Evolutionary conservation across 2,329 filamentous ascomycete genomes (phyloP), one percentile per base, ranked within the genome.

Genomic region (Phaeomoniella chlamydospora): DNA sequence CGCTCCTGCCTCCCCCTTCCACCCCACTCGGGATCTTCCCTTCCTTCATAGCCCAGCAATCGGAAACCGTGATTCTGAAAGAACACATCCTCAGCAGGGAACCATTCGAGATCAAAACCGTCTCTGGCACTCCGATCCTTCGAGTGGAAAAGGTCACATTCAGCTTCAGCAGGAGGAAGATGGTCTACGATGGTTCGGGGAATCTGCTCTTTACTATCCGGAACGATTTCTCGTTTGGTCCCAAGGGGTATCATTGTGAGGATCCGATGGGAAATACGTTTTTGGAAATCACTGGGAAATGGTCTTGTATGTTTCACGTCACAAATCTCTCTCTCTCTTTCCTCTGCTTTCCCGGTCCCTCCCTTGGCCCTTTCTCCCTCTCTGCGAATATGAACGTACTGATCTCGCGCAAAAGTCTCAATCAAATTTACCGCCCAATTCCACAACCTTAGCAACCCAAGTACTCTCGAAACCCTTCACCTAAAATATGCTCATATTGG

Each of bases 401-500:
- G 31, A 11, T 33, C 35, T 26, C 22, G 10, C 30, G 11, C 31
- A 19, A 33, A 43, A 38, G 22, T 40, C 10, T 14, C 33, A 14
- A 50, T 48, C 15, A 48, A 50, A 33, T 48, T 48, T n/a, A 46
- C 39, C 5, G 46, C 49, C 6, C 68, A 63, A 0, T 80, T 81
- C 49, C 67, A 57, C n/a, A 70, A 69, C 13, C 45, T 51, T 0
- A 44, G 52, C 10, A 57, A 58, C 15, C n/a, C n/a, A n/a, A 66
- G 65, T 33, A 53, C 56, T 18, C 43, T 51, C 1, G 59, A 70
- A 39, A 56, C 59, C 4, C 55, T 79, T 13, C 47, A 59, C 12
- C 71, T 82, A 61, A 70, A 69, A 43, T 77, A 77, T 19, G 67
- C 74, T 47, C 80, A 67, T 62, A 59, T 71, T 33, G 70, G 77